Conservation (phyloP, 345 rosid genomes). For the Raphanus sativus region DNA sequence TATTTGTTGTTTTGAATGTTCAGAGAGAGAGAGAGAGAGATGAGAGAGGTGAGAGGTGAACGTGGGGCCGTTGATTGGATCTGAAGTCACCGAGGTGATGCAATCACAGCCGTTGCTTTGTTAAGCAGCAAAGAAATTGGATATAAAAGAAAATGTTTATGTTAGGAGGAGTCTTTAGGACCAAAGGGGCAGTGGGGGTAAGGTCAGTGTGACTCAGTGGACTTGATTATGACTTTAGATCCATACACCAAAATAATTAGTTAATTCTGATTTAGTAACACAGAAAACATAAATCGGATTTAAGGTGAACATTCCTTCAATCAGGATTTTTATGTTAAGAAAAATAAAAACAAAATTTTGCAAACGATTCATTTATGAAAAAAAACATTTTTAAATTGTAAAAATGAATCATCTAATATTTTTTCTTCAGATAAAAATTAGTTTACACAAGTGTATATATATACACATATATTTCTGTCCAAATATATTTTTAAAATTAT, state of each 20-base stretch:
- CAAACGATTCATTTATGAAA: background rate
- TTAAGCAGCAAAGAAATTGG: conserved; percentile 46
- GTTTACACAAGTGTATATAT: background rate
- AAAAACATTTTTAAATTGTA: background rate
- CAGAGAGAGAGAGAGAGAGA: conserved; percentile 30
- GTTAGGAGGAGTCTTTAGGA: background rate
- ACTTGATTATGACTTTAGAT: conserved; percentile 29
- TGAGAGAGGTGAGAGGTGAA: conserved; percentile 34
- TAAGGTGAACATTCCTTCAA: background rate
- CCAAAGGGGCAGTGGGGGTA: background rate
- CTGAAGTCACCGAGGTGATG: conserved; percentile 54
- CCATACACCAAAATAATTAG: conserved; percentile 3
- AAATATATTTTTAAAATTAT: background rate
- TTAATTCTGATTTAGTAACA: background rate
- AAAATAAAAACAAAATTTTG: background rate
- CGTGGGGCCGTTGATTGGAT: conserved; percentile 78
- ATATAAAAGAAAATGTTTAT: background rate
- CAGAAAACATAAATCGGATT: background rate
- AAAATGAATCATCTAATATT: background rate
- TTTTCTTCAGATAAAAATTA: background rate
- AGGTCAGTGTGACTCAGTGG: conserved; percentile 20
- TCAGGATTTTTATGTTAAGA: background rate
- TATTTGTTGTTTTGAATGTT: conserved; percentile 38
- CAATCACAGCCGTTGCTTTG: conserved; percentile 75
- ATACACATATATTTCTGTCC: background rate